These are phyloP conservation scores for Dothideomycetes sp. DNA, from an alignment of 2,329 filamentous ascomycete species.

Conservation along the genomic window DNA sequence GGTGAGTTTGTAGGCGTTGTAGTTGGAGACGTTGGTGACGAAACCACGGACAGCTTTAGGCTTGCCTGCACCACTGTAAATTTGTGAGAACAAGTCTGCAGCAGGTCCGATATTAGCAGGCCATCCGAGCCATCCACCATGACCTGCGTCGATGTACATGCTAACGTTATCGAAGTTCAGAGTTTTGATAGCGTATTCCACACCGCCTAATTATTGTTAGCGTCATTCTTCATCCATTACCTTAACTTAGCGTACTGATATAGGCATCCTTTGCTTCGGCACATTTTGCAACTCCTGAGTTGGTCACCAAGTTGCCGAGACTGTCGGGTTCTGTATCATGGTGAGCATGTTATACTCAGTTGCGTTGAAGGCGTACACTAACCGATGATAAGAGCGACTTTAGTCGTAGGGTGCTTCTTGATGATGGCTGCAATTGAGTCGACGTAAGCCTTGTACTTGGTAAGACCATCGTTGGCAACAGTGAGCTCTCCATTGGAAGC, in stretches of 20 bases:
- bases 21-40: constrained; percentile 51
- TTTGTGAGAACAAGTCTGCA: constrained; percentile 37
- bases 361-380: constrained; percentile 16
- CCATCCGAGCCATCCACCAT: constrained; percentile 58
- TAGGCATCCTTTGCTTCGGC: constrained; percentile 46
- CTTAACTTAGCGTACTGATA: no score
- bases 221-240: no score
- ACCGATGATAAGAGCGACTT: constrained; percentile 45
- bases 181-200: constrained; percentile 46
- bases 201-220: no score
- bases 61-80: constrained; percentile 40
- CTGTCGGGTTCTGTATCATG: constrained; percentile 56
- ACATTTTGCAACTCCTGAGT: constrained; percentile 46
- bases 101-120: constrained; percentile 46
- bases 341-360: constrained; percentile 15
- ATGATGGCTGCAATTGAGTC: constrained; percentile 42
- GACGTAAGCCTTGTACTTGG: constrained; percentile 36
- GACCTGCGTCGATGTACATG: constrained; percentile 56
- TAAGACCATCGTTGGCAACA: constrained; percentile 43
- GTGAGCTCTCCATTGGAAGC: constrained; percentile 55
- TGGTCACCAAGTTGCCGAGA: constrained; percentile 55
- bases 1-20: constrained; percentile 44
- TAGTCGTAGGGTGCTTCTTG: constrained; percentile 44
- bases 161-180: constrained; percentile 53
- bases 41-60: constrained; percentile 44